Evolutionary conservation across 805 yeast genomes (phyloP), one percentile per base, ranked within the genome.

Genomic region (Candida montana): DNA sequence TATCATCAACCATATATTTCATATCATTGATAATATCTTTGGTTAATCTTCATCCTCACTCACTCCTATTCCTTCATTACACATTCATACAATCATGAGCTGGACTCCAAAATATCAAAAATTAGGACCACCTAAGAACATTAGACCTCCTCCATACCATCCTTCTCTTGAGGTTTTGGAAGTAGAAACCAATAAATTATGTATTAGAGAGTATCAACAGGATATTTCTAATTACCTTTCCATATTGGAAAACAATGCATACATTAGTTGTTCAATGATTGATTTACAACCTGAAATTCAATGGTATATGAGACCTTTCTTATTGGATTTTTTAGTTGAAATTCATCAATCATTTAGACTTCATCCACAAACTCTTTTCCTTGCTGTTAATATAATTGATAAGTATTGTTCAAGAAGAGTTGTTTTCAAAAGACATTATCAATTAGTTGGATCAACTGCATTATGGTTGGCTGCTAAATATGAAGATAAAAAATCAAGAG

Each of bases 381-480:
- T 75, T 54, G 80, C 84, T 45, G 73, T 82, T 36, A 77, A 77
- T 51, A 74, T 88, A 45, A 80, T 87, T 39, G 96, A 89, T 61
- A 73, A 91, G 43, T 89, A 89, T 65, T 83, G 93, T 57, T 81
- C 93, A 39, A 81, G 77, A 54, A 70, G 96, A 46, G 77, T 86
- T 8, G 88, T 87, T 2, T 78, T 81, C 59, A 77, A 80, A 51
- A 84, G 81, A 48, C 96, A 88, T 57, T 81, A 83, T 54, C 96
- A 87, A 59, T 68, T 89, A 41, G 84, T 88, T 21, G 90, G 91
- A 24, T 80, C 91, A 50, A 83, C 95, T 0, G 83, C 95, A 21
- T 65, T 89, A 36, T 87, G 96, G 95, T 77, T 89, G 16, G 93
- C 96, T 3, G 77, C 93, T 34, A 89, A 89, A 58, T 69, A 77